Evolutionary conservation across 179 eudicot species (phyloP).

Genomic region (Pouteria campechiana): DNA sequence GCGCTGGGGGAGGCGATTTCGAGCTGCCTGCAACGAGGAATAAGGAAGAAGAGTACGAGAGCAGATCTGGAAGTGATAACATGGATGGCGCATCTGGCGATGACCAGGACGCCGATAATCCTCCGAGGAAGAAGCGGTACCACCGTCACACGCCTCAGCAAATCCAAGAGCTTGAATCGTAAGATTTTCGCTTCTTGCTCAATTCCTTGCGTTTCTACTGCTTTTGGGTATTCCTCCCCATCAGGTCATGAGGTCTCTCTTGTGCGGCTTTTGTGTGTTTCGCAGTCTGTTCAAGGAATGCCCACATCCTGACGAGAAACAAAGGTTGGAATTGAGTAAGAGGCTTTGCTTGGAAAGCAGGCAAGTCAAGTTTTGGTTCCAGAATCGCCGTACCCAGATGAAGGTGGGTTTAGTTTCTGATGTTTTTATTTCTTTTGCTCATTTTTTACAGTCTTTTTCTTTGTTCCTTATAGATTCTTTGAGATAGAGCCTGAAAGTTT

Average conservation of each 20-base stretch:
- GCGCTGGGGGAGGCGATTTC: slow-evolving; percentile 30
- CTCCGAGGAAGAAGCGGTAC: slow-evolving; percentile 74
- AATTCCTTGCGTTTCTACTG: neutral
- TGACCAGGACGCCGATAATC: slow-evolving; percentile 73
- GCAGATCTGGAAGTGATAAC: slow-evolving; percentile 95
- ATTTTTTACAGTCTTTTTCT: neutral
- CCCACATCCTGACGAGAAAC: slow-evolving; percentile 99
- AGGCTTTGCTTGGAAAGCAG: slow-evolving; percentile 80
- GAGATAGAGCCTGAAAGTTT: neutral
- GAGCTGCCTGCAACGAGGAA: too few relatives aligned
- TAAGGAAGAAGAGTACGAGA: slow-evolving; percentile 73
- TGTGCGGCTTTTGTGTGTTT: slow-evolving; percentile 1
- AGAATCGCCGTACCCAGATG: slow-evolving; percentile 97
- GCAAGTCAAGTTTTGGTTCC: slow-evolving; percentile 98
- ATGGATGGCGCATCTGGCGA: slow-evolving; percentile 91
- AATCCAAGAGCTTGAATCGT: slow-evolving; percentile 98
- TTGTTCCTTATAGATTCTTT: neutral
- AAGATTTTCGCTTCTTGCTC: slow-evolving; percentile 4
- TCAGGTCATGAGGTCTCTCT: neutral
- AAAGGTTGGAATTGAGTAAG: slow-evolving; percentile 84
- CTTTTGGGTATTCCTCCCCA: neutral
- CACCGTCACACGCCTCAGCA: slow-evolving; percentile 99
- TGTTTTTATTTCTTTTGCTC: neutral
- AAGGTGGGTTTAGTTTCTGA: slow-evolving; percentile 43
- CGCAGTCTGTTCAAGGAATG: slow-evolving; percentile 89